Base-by-base conservation (phyloP, 108 stramenopile species). In the Skeletonema marinoi region DNA sequence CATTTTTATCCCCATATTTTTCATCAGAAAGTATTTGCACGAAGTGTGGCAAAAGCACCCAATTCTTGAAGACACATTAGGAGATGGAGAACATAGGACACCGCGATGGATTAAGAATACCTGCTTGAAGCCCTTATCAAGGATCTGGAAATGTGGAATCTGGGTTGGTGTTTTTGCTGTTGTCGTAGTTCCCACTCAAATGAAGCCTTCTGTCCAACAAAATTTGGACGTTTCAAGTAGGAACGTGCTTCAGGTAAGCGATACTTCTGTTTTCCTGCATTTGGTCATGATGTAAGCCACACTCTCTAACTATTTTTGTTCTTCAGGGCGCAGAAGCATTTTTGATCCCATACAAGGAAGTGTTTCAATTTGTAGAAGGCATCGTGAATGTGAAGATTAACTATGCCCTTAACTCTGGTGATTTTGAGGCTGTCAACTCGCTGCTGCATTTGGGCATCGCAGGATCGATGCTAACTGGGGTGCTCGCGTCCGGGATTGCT, bases 321-420 rank as follows among this genome's bases (percentile, higher is more conserved):
- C 61, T 62, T 12, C 32, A 33, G 32, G 61, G 32, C 11, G 61
- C 61, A 14, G 61, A 62, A n/a, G 61, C 61, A 16, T 62, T 62
- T 11, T 35, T 62, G 32, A 62, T 62, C 16, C 61, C 61, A 12
- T 62, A 33, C 61, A 32, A 13, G 16, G 33, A 35, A 14, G 14
- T 62, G 11, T 62, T 62, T 35, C 61, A 62, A 35, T 4, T 62
- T 62, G 13, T n/a, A n/a, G 4, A 62, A 35, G 61, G 6, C 14
- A 62, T 62, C 14, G 61, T 62, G 61, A 33, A 33, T 14, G 61
- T 62, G 12, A 32, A 35, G 16, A 35, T 62, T 11, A 62, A 62
- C 61, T 62, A 62, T 11, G 61, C 61, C 11, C 12, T 62, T 11
- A 35, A 35, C 6, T 32, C 61, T 35, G 61, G 61, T 11, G 61